A percentile compares a stretch with the other conserved stretches of the same genome.
These are phyloP conservation scores for Fusarium tricinctum DNA, from an alignment of 2,329 filamentous ascomycete genomes.

Conservation along the genomic window DNA sequence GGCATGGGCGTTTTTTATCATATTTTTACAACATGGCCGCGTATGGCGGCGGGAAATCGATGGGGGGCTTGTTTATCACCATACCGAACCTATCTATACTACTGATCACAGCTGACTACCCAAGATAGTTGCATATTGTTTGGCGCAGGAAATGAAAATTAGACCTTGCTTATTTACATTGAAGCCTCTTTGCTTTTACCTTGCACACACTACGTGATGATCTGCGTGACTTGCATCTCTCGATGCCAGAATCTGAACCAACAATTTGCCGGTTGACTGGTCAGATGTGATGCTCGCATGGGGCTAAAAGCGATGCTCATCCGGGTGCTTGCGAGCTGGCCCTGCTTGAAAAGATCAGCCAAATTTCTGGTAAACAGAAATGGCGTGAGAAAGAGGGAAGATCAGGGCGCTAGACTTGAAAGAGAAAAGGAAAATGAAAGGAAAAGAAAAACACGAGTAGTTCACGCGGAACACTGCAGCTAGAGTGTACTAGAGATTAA, in stretches of 20 bases:
- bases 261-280: not conserved
- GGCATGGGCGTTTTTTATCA: constrained; percentile 42
- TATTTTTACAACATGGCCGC: constrained; percentile 12
- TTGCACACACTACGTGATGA: not conserved
- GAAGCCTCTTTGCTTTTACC: not conserved
- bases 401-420: not conserved
- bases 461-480: constrained; percentile 13
- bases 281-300: not conserved
- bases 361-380: not conserved
- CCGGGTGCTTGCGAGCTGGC: not conserved
- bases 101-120: constrained; percentile 29
- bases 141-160: constrained; percentile 45
- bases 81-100: constrained; percentile 19
- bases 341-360: not conserved
- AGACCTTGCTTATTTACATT: constrained; percentile 15
- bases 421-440: not conserved
- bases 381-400: not conserved
- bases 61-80: constrained; percentile 3
- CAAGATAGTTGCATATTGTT: constrained; percentile 45
- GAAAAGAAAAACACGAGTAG: not conserved
- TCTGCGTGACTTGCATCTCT: not conserved
- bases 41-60: constrained; percentile 15
- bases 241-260: not conserved
- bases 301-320: not conserved
- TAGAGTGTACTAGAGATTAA: constrained; percentile 5